Evolutionary conservation across 2,329 filamentous ascomycete species (phyloP), one percentile per base, ranked within the genome.

Genomic region (Botrytis medusae): DNA sequence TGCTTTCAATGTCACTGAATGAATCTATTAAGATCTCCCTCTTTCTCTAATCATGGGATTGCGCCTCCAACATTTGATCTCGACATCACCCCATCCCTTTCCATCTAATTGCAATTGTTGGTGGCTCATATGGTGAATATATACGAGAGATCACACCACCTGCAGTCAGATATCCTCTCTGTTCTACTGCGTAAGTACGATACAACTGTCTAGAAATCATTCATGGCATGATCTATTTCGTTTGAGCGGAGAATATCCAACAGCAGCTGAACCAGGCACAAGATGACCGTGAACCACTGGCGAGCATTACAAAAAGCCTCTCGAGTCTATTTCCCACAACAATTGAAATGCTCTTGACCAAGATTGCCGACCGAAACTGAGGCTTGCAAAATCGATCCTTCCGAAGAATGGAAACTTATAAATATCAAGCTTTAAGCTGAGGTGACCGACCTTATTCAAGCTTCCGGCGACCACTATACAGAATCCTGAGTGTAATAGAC

Each of bases 91-190:
- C 59, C 12, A 61, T 12, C n/a, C 51, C 12, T n/a, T 9, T 14
- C 59, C 59, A 40, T 61, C 51, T 61, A 7, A 25, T 8, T 37
- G 12, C 22, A 44, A 54, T 54, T 40, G 25, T 54, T 22, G 34
- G 64, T 68, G 25, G 34, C 64, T 42, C n/a, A 67, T 37, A 54
- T 54, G 37, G n/a, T n/a, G 37, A 42, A 62, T 40, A n/a, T n/a
- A 46, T 37, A 29, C 6, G 40, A 54, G 16, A n/a, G 51, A 54
- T 67, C 64, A 54, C 32, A 29, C 64, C 64, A 67, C 25, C 29
- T 37, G 9, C 9, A 29, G 22, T 54, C 12, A 67, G 34, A 40
- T 29, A n/a, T 40, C 25, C 20, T 29, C 46, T 37, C 44, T 64
- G 5, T 46, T 34, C 32, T 29, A 20, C 46, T 57, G 32, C 29